Conservation (phyloP, 2,329 filamentous ascomycete genomes). For the Aspergillus aculeatinus region DNA sequence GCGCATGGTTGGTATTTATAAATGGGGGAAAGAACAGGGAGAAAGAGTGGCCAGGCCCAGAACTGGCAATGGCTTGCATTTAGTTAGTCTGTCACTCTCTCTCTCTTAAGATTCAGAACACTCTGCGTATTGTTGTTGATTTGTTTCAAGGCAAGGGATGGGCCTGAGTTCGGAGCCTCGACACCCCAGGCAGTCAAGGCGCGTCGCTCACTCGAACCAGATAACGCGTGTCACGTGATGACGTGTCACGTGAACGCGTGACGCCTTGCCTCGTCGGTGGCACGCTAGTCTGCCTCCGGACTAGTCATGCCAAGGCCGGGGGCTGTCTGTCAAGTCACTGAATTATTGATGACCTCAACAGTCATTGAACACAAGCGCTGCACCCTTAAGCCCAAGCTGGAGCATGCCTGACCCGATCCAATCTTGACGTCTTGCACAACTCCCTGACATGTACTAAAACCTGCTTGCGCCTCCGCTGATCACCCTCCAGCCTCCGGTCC, state of each 20-base stretch:
- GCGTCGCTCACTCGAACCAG: slow-evolving; percentile 22
- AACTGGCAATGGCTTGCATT: background rate
- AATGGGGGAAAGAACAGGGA: too few species aligned
- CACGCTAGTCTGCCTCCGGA: slow-evolving; percentile 12
- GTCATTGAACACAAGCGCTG: background rate
- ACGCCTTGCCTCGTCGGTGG: slow-evolving; percentile 4
- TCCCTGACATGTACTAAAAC: background rate
- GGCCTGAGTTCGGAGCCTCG: background rate
- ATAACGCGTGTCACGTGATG: slow-evolving; percentile 22
- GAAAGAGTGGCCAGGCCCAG: background rate
- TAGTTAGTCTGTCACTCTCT: background rate
- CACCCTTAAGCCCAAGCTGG: too few species aligned
- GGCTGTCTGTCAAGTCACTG: background rate
- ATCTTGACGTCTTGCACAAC: background rate
- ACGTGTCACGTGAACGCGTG: slow-evolving; percentile 17
- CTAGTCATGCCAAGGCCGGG: slow-evolving; percentile 7
- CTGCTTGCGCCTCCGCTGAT: background rate
- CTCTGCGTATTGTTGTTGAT: background rate
- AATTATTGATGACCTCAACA: slow-evolving; percentile 1
- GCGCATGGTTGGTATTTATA: slow-evolving; percentile 7
- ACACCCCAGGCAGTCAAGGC: slow-evolving; percentile 10
- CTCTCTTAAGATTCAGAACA: background rate
- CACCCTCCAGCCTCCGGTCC: background rate
- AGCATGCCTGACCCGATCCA: background rate
- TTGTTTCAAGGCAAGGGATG: background rate